Percentiles rank a stretch among this genome's conserved stretches.
Evolutionary conservation across 192 early-diverging fungal species (phyloP).

Genomic region (Diversispora eburnea): DNA sequence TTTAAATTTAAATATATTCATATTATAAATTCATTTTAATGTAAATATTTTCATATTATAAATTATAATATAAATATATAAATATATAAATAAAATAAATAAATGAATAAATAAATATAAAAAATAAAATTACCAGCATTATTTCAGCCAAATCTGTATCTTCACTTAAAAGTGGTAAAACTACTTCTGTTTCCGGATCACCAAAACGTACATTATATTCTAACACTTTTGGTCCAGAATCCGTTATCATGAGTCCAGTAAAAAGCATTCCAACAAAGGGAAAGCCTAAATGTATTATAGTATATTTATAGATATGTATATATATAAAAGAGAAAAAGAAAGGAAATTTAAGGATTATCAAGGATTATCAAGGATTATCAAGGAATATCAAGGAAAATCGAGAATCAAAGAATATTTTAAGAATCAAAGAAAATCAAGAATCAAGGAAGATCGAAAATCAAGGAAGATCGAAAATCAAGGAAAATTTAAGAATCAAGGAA

Average conservation of each 20-base stretch:
- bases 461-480: no score
- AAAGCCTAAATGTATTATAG: constrained; percentile 41
- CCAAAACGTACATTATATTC: constrained; percentile 99
- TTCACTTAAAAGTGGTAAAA: constrained; percentile 85
- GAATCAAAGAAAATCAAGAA: no score
- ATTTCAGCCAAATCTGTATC: constrained; percentile 83
- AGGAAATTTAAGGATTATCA: neutral
- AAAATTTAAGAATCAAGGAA: no score
- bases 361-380: neutral
- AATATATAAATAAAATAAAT: neutral
- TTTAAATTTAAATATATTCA: no score
- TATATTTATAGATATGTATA: no score
- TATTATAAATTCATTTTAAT: no score
- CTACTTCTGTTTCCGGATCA: constrained; percentile 96
- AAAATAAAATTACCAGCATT: constrained; percentile 48
- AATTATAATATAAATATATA: constrained; percentile 8
- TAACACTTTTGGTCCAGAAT: constrained; percentile 86
- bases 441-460: no score
- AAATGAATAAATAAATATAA: neutral
- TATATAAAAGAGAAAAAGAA: neutral
- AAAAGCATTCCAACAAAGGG: constrained; percentile 98
- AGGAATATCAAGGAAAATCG: neutral
- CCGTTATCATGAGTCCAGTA: constrained; percentile 94
- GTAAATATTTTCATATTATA: neutral
- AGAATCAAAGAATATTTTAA: no score